phyloP scores from a whole-genome alignment of 1,284 basidiomycete genomes.

The Ceratobasidium sp. region DNA sequence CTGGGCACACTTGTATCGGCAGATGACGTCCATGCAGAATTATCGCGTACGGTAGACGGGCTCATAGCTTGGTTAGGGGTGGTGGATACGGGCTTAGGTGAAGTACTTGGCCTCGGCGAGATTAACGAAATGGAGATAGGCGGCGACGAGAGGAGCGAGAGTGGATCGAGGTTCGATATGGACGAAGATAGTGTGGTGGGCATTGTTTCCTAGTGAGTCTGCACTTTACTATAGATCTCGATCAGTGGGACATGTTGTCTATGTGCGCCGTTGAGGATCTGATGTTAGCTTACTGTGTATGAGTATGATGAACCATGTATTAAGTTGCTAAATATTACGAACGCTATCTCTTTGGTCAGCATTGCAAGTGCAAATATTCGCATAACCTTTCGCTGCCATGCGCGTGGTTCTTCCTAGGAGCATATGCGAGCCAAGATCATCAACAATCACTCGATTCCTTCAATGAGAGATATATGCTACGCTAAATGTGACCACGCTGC shows the following conservation, averaged over 20 bases:
- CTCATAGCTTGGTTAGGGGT: constrained; percentile 85
- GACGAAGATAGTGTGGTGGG: constrained; percentile 26
- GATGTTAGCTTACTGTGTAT: neutral
- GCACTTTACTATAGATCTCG: neutral
- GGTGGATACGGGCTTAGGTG: constrained; percentile 78
- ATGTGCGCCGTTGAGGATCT: too few species aligned
- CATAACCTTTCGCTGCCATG: too few species aligned
- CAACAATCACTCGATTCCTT: too few species aligned
- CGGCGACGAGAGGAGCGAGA: constrained; percentile 43
- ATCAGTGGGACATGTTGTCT: neutral
- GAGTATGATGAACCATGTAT: neutral
- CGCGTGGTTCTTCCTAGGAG: too few species aligned
- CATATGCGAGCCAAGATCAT: too few species aligned
- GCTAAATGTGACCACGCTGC: too few species aligned
- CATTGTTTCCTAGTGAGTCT: neutral
- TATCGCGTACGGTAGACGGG: constrained; percentile 83
- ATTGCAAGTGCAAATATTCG: too few species aligned
- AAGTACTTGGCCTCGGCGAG: constrained; percentile 63
- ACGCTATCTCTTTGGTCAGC: too few species aligned
- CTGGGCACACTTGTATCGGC: constrained; percentile 72
- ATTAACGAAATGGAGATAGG: constrained; percentile 42
- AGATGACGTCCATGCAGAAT: constrained; percentile 77
- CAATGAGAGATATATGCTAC: too few species aligned
- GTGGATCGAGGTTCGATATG: constrained; percentile 10
- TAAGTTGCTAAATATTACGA: too few species aligned